Base-by-base conservation (phyloP, 225 moss, liverwort and hornwort genomes). In the Lunularia cruciata region DNA sequence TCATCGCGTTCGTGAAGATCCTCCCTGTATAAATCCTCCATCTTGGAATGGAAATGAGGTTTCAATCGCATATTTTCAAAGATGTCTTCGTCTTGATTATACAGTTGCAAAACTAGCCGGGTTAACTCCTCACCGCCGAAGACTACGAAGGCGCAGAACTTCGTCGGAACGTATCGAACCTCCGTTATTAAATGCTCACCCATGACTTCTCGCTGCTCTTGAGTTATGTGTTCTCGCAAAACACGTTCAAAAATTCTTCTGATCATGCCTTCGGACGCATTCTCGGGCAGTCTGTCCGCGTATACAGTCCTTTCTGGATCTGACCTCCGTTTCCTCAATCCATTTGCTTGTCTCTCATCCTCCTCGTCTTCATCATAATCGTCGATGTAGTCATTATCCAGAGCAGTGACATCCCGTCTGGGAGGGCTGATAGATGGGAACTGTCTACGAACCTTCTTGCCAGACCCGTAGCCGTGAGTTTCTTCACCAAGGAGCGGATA, bases 241-340 rank as follows among this genome's bases (percentile, higher is more conserved):
- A 82, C 82, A 42, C 71, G 74, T 69, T 78, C 77, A 64, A 82
- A 82, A 68, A 82, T 82, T 47, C 77, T 66, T 60, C 74, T 67
- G 26, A 82, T 82, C 78, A 78, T 74, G 19, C 72, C 72, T 64
- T 82, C 82, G 2, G 77, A 71, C 11, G 72, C 78, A 53, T 78
- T 78, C 8, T 78, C 82, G 26, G 82, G 82, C 4, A 82, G 71
- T 72, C 82, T 71, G 48, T 82, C 82, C 19, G 82, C 82, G 32
- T 82, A 82, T 49, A 82, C 82, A 40, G 82, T 82, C 32, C 82
- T 67, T 60, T 82, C 82, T 6, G 82, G 82, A 48, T 82, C 82
- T 4, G 82, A 82, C 67, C 82, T 64, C 27, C 78, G 77, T 71
- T 78, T 82, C 71, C 75, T 67, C 45, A 42, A 40, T 26, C 72